Conservation (phyloP, 805 yeast species). For the Candida orba region DNA sequence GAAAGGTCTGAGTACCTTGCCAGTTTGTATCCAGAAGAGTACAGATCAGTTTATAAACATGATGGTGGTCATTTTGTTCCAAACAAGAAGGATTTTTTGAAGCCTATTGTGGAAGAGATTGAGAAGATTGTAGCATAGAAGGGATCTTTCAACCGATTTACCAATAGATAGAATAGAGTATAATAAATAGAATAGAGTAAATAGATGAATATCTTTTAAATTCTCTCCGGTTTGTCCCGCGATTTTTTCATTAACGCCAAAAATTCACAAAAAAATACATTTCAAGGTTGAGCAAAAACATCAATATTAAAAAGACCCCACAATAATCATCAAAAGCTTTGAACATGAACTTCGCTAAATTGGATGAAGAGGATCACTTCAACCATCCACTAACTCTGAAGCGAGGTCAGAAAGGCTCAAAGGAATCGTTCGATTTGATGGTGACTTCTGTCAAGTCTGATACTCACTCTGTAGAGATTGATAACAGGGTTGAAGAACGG, state of each 20-base stretch:
- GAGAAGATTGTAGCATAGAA: conserved; percentile 1
- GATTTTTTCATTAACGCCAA: not conserved
- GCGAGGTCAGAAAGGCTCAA: not conserved
- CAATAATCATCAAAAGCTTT: not conserved
- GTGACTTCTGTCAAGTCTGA: not conserved
- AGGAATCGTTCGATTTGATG: not conserved
- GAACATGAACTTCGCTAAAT: conserved; percentile 17
- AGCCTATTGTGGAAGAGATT: conserved; percentile 35
- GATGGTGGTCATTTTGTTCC: conserved; percentile 99
- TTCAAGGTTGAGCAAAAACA: not conserved
- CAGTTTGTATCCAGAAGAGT: conserved; percentile 41
- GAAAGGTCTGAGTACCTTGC: conserved; percentile 59
- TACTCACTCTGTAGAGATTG: not conserved
- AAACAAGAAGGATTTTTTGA: conserved; percentile 56
- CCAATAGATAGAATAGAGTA: not conserved
- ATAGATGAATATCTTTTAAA: not conserved
- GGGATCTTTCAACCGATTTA: not conserved
- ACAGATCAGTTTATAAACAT: conserved; percentile 53
- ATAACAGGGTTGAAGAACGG: not conserved
- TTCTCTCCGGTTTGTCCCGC: not conserved
- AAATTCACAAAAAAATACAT: not conserved
- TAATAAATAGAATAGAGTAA: not conserved
- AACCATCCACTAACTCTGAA: not conserved
- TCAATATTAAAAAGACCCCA: not conserved
- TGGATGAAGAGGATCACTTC: conserved; percentile 10